Base-by-base conservation (phyloP, 2,329 filamentous ascomycete species). In the Sarocladium strictum region DNA sequence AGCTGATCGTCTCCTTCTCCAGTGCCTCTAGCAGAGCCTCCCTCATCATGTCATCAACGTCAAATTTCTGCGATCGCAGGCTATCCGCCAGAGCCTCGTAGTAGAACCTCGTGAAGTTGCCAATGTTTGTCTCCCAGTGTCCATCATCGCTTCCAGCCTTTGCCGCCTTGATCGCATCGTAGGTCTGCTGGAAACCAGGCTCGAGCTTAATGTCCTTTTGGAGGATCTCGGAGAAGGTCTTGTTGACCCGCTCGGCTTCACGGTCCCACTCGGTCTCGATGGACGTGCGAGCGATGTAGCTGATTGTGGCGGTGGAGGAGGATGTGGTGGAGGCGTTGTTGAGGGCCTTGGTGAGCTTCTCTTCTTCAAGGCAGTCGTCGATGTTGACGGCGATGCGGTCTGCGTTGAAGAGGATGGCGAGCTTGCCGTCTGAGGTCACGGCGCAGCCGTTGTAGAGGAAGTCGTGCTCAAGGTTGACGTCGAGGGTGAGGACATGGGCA, bases 1-100 rank as follows among this genome's bases (percentile, higher is more conserved):
- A 71, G 19, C 63, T 67, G 17, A 79, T 62, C 60, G 72, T 68
- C 37, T 65, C 68, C 59, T 67, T 73, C 10, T 69, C 66, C n/a
- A 78, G 62, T 2, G 65, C 72, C 58, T 81, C 76, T 17, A 73
- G 62, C 58, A 80, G 70, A 3, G 71, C 76, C 62, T 79, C 77
- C 54, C 69, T 70, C 26, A 79, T 63, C 63, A 78, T 66, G 1
- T 79, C 76, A 56, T 81, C 76, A 53, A 70, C 64, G 26, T 64
- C 70, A 56, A 79, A 76, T 58, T 77, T 76, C 53, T 74, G 63
- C 49, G 65, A 66, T 57, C 71, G 62, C 50, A 80, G 70, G 53
- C 70, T 66, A 45, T 63, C 67, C 27, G 63, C 64, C n/a, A 80
- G 62, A 1, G 64, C 72, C 52, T 76, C 67, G 54, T 75, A 78